Base-by-base conservation (phyloP, 306 rosid species). In the Benincasa hispida region DNA sequence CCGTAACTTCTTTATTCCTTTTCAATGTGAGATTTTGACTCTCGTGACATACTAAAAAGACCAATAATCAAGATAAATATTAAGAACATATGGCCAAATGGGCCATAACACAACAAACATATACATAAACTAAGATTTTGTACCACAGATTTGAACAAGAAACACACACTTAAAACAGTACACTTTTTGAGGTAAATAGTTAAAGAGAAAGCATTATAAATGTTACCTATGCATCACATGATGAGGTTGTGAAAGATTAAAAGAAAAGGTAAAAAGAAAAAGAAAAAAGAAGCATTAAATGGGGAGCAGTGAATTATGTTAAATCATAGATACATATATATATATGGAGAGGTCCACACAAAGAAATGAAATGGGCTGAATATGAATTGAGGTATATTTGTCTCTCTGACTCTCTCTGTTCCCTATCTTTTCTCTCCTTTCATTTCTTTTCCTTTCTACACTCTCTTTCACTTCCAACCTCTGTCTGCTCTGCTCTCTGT, bases 311-410 rank as follows among this genome's bases (percentile, higher is more conserved):
- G 35, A 72, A 50, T 72, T 48, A 50, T 72, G 57, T 25, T 45
- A 70, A 70, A 70, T 70, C 75, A 70, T 11, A 12, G 32, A 39
- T 11, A 37, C 0, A 39, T 19, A 8, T 8, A 41, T 41, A 67
- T n/a, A 67, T 39, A 8, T 42, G 11, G 10, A 68, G 74, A 68
- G 74, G 48, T 65, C 28, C 50, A 65, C 28, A 68, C 5, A 39
- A n/a, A n/a, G 5, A 12, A 22, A 67, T 6, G 3, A 21, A 24
- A 67, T 65, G 51, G 72, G 4, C 18, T n/a, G 30, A 41, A 67
- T 21, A 70, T 70, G 57, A 70, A 70, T 70, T 70, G 13, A 47
- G 75, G 75, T 70, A 70, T 70, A 70, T 70, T 70, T 70, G 75
- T 70, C 75, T 70, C 57, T 70, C 75, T 70, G 57, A 69, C 57